Percentiles rank a stretch among this genome's conserved stretches.
Conservation (phyloP, 176 grass and related monocot species). For the Aegilops speltoides region DNA sequence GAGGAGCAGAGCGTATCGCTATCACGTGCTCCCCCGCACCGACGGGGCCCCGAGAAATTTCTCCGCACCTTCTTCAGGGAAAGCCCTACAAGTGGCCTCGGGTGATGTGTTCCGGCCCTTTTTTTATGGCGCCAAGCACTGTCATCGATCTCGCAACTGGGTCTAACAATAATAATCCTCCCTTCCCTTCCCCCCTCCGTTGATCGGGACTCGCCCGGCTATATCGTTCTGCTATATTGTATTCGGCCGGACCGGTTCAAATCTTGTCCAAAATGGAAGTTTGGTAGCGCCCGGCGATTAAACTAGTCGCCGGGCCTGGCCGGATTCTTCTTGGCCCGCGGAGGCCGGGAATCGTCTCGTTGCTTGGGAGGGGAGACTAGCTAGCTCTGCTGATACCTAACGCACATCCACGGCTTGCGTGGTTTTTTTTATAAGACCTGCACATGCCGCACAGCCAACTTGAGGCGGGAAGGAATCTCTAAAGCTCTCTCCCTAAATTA, state of each 20-base stretch:
- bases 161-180: background rate
- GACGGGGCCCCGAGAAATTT: constrained; percentile 53
- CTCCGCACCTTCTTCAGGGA: constrained; percentile 23
- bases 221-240: background rate
- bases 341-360: constrained; percentile 41
- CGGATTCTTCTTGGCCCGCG: constrained; percentile 12
- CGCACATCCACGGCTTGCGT: background rate
- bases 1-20: constrained; percentile 35
- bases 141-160: constrained; percentile 51
- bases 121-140: constrained; percentile 23
- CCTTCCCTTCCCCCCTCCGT: background rate
- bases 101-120: constrained; percentile 2
- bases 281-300: background rate
- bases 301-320: constrained; percentile 20
- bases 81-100: constrained; percentile 38
- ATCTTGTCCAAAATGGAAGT: constrained; percentile 35
- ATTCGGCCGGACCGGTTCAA: constrained; percentile 23
- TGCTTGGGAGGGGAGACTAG: constrained; percentile 38
- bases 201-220: constrained; percentile 13
- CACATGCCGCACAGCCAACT: constrained; percentile 37
- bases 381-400: constrained; percentile 18
- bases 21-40: constrained; percentile 61
- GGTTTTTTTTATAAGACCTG: constrained; percentile 44
- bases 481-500: constrained; percentile 7
- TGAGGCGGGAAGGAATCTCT: constrained; percentile 42